Evolutionary conservation across 2,329 filamentous ascomycete species (phyloP).

Genomic region (Cryphonectria nitschkei): DNA sequence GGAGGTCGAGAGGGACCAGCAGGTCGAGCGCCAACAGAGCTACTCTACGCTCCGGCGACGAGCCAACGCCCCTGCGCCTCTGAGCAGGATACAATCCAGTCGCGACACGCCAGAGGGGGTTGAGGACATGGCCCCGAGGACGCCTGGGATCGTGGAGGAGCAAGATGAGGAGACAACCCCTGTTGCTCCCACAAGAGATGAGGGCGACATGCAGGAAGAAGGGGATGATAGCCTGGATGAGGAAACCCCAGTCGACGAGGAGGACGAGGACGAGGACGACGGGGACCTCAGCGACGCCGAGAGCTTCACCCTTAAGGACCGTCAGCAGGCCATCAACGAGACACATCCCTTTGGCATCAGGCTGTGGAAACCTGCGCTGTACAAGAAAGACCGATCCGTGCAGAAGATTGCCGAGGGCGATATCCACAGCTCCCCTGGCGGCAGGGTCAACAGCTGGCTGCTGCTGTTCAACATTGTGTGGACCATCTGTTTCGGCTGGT

Average conservation of each 20-base stretch:
- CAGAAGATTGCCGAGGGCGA: constrained; percentile 95
- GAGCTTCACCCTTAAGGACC: constrained; percentile 96
- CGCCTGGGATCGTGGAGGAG: constrained; percentile 23
- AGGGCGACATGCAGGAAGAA: constrained; percentile 27
- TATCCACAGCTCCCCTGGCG: constrained; percentile 92
- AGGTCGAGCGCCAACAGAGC: constrained; percentile 49
- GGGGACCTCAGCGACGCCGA: constrained; percentile 85
- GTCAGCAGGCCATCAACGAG: constrained; percentile 97
- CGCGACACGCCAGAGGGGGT: constrained; percentile 34
- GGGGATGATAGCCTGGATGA: constrained; percentile 43
- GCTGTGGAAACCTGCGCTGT: constrained; percentile 97
- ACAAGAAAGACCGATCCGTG: constrained; percentile 96
- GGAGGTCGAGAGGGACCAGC: constrained; percentile 74
- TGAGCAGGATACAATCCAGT: constrained; percentile 38
- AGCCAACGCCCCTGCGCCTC: constrained; percentile 37
- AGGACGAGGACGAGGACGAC: constrained; percentile 63
- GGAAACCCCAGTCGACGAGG: constrained; percentile 46
- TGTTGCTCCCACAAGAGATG: constrained; percentile 17
- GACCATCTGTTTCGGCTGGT: constrained; percentile 94
- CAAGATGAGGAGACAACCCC: constrained; percentile 28
- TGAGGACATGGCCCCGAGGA: constrained; percentile 26
- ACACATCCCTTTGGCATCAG: constrained; percentile 98
- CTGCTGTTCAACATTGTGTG: constrained; percentile 87
- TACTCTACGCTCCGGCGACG: constrained; percentile 46
- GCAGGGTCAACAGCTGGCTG: constrained; percentile 81